Base-by-base conservation (phyloP, 164 flowering plant species). In the Annona cherimola region DNA sequence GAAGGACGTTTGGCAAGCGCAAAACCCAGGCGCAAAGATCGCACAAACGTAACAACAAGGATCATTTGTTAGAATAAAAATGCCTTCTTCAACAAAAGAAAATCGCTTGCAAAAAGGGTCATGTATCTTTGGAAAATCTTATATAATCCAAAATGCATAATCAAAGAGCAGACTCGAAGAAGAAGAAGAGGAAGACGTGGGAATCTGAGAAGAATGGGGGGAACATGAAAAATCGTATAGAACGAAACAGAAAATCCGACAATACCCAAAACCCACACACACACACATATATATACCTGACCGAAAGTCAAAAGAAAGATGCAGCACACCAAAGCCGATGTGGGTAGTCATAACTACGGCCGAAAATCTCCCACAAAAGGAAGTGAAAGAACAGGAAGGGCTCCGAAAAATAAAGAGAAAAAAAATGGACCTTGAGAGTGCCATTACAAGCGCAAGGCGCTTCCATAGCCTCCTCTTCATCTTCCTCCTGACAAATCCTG, bases 381-480 rank as follows among this genome's bases (percentile, higher is more conserved):
- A 20, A 63, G 39, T 7, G 42, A 3, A 63, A 63, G 5, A 63
- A 63, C 26, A 63, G 6, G 2, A 1, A 26, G 35, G 35, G 35
- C n/a, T 26, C 68, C 68, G 9, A 4, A 42, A 73, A 73, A 41
- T 1, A 73, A 26, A 26, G 35, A 1, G 35, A 26, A 73, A 57
- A 57, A 43, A 59, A 8, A 0, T 2, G 67, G 59, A 89, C 94
- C 91, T 87, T 89, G 69, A 89, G 82, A 69, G 90, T 86, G 67
- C 94, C 94, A 79, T 83, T 89, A 66, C 94, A 89, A 69, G 84
- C 90, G 72, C 94, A 89, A 55, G 94, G 94, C 76, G 88, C 81
- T 71, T 89, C 94, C 86, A 89, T 71, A 9, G 66, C 71, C 35
- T 69, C 67, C 42, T 80, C 80, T 12, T 81, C 79, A 70, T 84